Evolutionary conservation across 768 basidiomycete genomes (phyloP), one percentile per base, ranked within the genome.

Genomic region (Strobilomyces confusus): DNA sequence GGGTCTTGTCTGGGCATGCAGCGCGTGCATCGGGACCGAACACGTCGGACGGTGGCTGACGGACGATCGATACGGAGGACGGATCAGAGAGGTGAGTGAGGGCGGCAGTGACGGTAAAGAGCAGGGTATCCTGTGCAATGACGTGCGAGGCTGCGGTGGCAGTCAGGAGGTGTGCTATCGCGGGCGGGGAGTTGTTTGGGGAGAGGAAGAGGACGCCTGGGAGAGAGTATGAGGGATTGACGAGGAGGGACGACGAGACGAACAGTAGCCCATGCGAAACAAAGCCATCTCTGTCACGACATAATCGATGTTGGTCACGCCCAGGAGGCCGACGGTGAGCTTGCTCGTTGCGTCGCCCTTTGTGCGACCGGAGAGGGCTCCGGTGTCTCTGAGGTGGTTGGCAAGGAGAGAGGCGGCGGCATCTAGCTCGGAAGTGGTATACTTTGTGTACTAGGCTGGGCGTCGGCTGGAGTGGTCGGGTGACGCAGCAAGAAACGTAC

Each of bases 141-240:
- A 66, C 25, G 37, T 67, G 60, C 1, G 59, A 57, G 5, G 62
- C 50, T 34, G 57, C 49, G 2, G 66, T 69, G 36, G 36, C 50
- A 2, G 62, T 52, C 55, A 79, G 64, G 19, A 82, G 67, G 55
- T 79, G 73, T 1, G 77, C 77, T 23, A 77, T 71, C 5, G 78
- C 79, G 5, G 71, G 63, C 0, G 75, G 68, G 0, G 78, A 79
- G 61, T 80, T 80, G 56, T 76, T 71, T 5, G 74, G 68, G 6
- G 75, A 76, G 6, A 76, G 63, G 9, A 73, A 69, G 36, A 74
- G 72, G 1, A 69, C 63, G 11, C 57, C 58, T 67, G 23, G 15
- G n/a, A 33, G 19, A 48, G 1, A 12, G 17, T 23, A 12, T 49
- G 26, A 52, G 25, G 32, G 32, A 14, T 5, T 2, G 44, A 8